A percentile compares a stretch with the other conserved stretches of the same genome.
Evolutionary conservation across 768 basidiomycete genomes (phyloP).

Genomic region (Mycena albidolilacea): DNA sequence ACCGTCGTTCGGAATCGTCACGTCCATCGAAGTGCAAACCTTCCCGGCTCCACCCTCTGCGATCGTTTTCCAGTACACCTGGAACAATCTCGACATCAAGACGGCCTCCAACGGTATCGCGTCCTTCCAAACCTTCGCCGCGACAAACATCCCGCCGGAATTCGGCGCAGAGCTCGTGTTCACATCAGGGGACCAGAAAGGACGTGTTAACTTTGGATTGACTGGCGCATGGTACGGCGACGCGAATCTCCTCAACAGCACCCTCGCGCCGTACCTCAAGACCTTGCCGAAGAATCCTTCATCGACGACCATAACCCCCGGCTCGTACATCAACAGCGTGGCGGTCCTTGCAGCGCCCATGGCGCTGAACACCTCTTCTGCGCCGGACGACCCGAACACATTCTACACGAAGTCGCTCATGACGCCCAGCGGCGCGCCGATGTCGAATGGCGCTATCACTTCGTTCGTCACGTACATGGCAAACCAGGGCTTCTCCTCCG

Average conservation of each 20-base stretch:
- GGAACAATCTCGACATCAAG: conserved; percentile 49
- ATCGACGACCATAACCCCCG: conserved; percentile 40
- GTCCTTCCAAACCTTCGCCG: conserved; percentile 53
- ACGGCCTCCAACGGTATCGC: conserved; percentile 50
- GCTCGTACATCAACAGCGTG: conserved; percentile 52
- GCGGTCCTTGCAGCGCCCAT: conserved; percentile 46
- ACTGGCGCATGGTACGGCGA: conserved; percentile 58
- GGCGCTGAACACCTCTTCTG: conserved; percentile 47
- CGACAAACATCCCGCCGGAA: conserved; percentile 51
- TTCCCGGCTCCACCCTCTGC: conserved; percentile 55
- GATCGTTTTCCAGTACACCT: conserved; percentile 54
- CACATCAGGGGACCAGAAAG: conserved; percentile 44
- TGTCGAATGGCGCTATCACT: conserved; percentile 49
- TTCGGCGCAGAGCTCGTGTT: conserved; percentile 54
- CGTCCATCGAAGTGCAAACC: conserved; percentile 56
- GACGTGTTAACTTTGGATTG: conserved; percentile 49
- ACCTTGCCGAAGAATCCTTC: conserved; percentile 46
- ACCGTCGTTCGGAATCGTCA: conserved; percentile 59
- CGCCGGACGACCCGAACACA: conserved; percentile 53
- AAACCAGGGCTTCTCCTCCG: conserved; percentile 53
- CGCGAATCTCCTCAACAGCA: conserved; percentile 44
- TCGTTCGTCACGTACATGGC: conserved; percentile 58
- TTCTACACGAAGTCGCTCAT: conserved; percentile 62
- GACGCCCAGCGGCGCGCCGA: conserved; percentile 52
- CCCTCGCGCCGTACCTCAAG: conserved; percentile 52